Evolutionary conservation across 139 green algal species (phyloP).

Genomic region (Chlorella sorokiniana): DNA sequence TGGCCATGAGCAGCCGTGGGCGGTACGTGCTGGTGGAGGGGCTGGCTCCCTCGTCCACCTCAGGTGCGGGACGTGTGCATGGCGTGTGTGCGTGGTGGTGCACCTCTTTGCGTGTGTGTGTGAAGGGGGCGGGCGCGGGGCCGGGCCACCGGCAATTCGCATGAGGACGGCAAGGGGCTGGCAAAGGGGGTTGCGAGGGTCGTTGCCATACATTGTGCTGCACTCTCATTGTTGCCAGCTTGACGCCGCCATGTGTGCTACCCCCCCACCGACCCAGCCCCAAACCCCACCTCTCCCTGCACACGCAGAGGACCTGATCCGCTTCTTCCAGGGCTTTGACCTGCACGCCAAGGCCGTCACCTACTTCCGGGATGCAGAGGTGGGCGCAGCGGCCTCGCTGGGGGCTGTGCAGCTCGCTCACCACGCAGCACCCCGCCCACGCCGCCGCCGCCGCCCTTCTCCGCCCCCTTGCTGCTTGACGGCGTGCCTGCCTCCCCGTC

Average conservation of each 20-base stretch:
- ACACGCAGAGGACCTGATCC: constrained; percentile 28
- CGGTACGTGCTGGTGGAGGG: constrained; percentile 15
- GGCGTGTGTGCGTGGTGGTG: neutral
- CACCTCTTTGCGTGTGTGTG: neutral
- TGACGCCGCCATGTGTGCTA: no score
- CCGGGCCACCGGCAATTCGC: neutral
- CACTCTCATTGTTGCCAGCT: neutral
- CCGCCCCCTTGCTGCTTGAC: no score
- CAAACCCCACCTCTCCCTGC: neutral
- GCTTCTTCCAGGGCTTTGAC: constrained; percentile 35
- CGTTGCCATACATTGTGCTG: neutral
- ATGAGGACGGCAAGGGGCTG: no score
- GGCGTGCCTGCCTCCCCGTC: no score
- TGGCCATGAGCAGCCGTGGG: constrained; percentile 28
- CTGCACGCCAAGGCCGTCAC: constrained; percentile 29
- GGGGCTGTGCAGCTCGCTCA: neutral
- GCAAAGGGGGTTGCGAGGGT: no score
- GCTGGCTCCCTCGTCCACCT: neutral
- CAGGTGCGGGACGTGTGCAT: neutral
- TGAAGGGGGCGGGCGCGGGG: neutral
- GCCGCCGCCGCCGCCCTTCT: neutral
- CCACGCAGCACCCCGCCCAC: neutral
- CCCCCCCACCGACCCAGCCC: no score
- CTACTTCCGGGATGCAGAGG: constrained; percentile 9
- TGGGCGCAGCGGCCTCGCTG: neutral